Percentiles rank a stretch among this genome's conserved stretches.
Conservation (phyloP, 768 basidiomycete genomes). For the Lepiota subincarnata region DNA sequence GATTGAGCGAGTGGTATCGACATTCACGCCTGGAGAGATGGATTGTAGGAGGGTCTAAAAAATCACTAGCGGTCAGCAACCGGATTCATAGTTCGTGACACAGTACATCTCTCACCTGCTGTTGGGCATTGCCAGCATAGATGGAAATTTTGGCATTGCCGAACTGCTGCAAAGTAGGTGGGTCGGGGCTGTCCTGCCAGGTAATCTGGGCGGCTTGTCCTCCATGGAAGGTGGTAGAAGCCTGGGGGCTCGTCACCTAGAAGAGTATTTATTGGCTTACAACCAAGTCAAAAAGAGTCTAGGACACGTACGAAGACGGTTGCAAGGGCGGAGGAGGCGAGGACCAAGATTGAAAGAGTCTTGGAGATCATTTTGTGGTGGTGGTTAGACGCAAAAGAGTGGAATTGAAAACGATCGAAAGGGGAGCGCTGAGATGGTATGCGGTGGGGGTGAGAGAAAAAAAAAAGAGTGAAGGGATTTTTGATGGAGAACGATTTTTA, state of each 20-base stretch:
- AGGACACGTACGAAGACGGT: constrained; percentile 47
- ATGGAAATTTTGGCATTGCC: constrained; percentile 52
- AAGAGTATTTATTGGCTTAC: constrained; percentile 2
- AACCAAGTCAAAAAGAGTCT: constrained; percentile 11
- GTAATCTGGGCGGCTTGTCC: constrained; percentile 45
- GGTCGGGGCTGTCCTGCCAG: constrained; percentile 54
- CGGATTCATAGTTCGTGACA: not conserved
- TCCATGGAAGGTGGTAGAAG: constrained; percentile 39
- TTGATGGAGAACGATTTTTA: constrained; percentile 7
- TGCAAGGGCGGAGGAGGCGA: constrained; percentile 51
- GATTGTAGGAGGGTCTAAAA: constrained; percentile 51
- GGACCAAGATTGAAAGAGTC: constrained; percentile 42
- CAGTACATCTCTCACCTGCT: constrained; percentile 54
- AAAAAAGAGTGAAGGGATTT: not conserved
- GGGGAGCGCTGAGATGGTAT: not conserved
- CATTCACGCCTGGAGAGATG: constrained; percentile 46
- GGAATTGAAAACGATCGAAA: constrained; percentile 19
- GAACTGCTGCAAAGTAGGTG: constrained; percentile 48
- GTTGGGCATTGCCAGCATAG: constrained; percentile 55
- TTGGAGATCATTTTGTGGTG: constrained; percentile 51
- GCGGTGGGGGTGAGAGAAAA: constrained; percentile 4
- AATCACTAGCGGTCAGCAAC: not conserved
- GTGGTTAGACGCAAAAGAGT: constrained; percentile 36
- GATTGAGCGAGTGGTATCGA: constrained; percentile 42
- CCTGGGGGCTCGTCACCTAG: constrained; percentile 58